These are phyloP conservation scores for Agarophyton chilense DNA, from an alignment of 23 red algal species.

Conservation along the genomic window DNA sequence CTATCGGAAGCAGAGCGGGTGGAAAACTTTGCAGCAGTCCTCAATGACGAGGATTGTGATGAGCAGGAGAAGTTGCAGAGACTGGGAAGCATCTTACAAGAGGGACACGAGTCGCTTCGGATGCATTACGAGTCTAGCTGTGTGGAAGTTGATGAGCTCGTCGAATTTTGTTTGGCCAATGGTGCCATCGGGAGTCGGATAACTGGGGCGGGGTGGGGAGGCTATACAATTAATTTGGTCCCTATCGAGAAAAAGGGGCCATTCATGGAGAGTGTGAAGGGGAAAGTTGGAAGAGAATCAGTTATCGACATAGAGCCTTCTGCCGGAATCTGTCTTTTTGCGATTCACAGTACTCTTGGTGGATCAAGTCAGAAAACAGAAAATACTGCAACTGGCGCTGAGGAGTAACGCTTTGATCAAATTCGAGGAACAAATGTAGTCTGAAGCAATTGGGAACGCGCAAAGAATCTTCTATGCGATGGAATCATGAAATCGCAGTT, in stretches of 20 bases:
- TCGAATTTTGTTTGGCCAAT: conserved; percentile 35
- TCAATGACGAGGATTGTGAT: neutral
- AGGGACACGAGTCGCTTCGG: conserved; percentile 47
- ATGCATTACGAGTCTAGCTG: conserved; percentile 53
- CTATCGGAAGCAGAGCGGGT: conserved; percentile 59
- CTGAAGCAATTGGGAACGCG: no score
- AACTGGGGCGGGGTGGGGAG: conserved; percentile 70
- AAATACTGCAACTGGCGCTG: no score
- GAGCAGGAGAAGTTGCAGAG: conserved; percentile 3
- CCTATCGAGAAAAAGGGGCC: neutral
- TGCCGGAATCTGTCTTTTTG: conserved; percentile 46
- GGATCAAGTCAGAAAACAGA: neutral
- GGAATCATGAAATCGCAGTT: no score
- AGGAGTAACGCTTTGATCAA: no score
- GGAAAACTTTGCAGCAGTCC: conserved; percentile 26
- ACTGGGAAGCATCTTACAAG: conserved; percentile 54
- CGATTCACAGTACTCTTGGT: conserved; percentile 27
- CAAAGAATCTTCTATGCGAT: no score
- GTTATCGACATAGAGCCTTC: conserved; percentile 49
- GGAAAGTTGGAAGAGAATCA: conserved; percentile 1
- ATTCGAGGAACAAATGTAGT: no score
- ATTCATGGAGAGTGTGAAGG: conserved; percentile 13
- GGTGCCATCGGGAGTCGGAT: conserved; percentile 58
- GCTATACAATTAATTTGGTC: conserved; percentile 65
- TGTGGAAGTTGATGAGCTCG: conserved; percentile 45